phyloP scores from a whole-genome alignment of 306 rosid genomes.

The Lathyrus tuberosus region DNA sequence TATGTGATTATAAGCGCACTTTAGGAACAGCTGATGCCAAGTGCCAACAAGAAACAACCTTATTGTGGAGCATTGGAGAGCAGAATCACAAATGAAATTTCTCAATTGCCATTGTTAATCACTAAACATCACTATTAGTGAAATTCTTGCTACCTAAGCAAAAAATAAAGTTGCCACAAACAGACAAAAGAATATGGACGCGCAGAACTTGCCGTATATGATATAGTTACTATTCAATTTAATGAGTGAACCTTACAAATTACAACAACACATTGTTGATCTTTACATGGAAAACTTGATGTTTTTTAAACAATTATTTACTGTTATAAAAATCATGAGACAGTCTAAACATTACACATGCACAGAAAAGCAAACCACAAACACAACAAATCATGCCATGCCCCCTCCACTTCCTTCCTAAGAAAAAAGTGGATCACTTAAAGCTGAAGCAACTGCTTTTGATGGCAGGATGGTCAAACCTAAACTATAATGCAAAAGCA shows the following conservation, averaged over 20 bases:
- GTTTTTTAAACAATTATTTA: background rate
- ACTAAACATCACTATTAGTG: slow-evolving; percentile 19
- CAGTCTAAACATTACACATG: slow-evolving; percentile 1
- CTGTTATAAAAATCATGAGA: background rate
- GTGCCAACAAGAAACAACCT: slow-evolving; percentile 39
- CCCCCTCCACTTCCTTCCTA: background rate
- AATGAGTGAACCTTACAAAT: background rate
- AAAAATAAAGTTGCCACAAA: slow-evolving; percentile 27
- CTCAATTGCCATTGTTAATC: slow-evolving; percentile 32
- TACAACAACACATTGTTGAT: slow-evolving; percentile 1
- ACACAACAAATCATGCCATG: slow-evolving; percentile 1
- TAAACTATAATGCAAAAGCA: slow-evolving; percentile 32
- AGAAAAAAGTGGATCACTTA: slow-evolving; percentile 10
- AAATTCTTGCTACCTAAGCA: slow-evolving; percentile 29
- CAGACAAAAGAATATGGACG: background rate
- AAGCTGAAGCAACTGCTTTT: slow-evolving; percentile 6
- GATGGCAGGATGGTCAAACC: slow-evolving; percentile 18
- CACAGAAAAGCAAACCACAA: background rate
- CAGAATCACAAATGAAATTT: slow-evolving; percentile 24
- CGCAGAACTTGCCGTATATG: background rate
- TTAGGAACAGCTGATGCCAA: slow-evolving; percentile 24
- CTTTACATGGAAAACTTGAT: background rate
- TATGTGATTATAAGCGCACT: slow-evolving; percentile 33
- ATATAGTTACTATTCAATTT: background rate
- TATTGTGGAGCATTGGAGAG: background rate